phyloP scores from a whole-genome alignment of 495 filamentous ascomycete genomes.

The Xylaria scruposa region DNA sequence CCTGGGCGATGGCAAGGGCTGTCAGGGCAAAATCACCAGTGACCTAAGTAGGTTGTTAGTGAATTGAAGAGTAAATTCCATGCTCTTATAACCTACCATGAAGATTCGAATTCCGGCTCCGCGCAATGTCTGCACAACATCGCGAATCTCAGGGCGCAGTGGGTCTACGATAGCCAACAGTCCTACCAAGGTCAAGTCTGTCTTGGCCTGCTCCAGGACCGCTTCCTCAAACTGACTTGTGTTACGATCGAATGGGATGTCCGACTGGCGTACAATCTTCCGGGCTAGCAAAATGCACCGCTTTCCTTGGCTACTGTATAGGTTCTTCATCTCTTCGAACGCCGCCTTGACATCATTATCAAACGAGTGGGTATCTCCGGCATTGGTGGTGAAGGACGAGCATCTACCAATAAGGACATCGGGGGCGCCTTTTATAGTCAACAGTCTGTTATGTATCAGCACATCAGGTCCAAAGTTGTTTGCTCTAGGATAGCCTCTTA shows the following conservation, averaged over 20 bases:
- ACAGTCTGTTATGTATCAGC: constrained; percentile 34
- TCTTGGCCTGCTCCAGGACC: constrained; percentile 52
- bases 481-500: constrained; percentile 34
- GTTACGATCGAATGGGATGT: constrained; percentile 41
- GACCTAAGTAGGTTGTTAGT: constrained; percentile 42
- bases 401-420: constrained; percentile 67
- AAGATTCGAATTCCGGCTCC: constrained; percentile 69
- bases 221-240: constrained; percentile 60
- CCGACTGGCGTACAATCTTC: constrained; percentile 54
- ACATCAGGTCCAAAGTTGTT: neutral
- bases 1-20: constrained; percentile 69
- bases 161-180: constrained; percentile 73
- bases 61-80: neutral
- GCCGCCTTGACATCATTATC: constrained; percentile 41
- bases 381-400: constrained; percentile 51
- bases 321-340: constrained; percentile 63
- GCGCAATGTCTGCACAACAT: constrained; percentile 62
- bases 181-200: constrained; percentile 65
- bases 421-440: constrained; percentile 71
- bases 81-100: constrained; percentile 50
- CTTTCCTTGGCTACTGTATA: constrained; percentile 68
- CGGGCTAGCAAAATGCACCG: constrained; percentile 70
- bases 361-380: constrained; percentile 55
- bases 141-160: constrained; percentile 67
- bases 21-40: constrained; percentile 78